Evolutionary conservation across 2,329 filamentous ascomycete genomes (phyloP).

Genomic region (Madurella mycetomatis): DNA sequence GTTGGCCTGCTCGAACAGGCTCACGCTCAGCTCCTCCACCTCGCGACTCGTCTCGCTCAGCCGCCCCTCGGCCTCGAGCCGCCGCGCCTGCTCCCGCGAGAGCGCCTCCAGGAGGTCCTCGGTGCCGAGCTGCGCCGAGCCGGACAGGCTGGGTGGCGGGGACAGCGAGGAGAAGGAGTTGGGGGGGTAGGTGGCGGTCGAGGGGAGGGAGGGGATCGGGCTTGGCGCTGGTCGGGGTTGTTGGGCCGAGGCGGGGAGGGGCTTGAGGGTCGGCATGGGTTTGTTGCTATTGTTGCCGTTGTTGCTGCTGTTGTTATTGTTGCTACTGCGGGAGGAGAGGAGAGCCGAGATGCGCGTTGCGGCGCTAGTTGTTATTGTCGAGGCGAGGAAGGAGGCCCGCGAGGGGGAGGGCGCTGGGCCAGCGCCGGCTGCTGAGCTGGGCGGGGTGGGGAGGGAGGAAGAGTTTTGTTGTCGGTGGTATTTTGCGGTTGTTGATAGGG

Average conservation of each 20-base stretch:
- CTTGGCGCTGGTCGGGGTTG: constrained; percentile 7
- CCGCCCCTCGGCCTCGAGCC: constrained; percentile 64
- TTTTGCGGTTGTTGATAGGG: constrained; percentile 1
- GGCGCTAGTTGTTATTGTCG: constrained; percentile 32
- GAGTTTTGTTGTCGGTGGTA: constrained; percentile 12
- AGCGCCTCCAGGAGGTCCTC: constrained; percentile 60
- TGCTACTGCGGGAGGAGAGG: constrained; percentile 36
- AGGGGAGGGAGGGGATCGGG: constrained; percentile 19
- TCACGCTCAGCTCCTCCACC: constrained; percentile 72
- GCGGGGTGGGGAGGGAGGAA: constrained; percentile 24
- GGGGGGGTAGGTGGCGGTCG: constrained; percentile 16
- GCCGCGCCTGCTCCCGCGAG: constrained; percentile 60
- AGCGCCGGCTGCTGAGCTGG: constrained; percentile 23
- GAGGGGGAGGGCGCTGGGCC: constrained; percentile 30
- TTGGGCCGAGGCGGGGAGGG: neutral
- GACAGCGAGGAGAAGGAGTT: constrained; percentile 10
- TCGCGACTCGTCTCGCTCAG: constrained; percentile 64
- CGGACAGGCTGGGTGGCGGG: constrained; percentile 13
- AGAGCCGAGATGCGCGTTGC: constrained; percentile 43
- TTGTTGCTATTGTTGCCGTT: constrained; percentile 19
- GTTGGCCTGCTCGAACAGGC: constrained; percentile 77
- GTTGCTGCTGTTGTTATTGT: constrained; percentile 21
- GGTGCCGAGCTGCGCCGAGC: constrained; percentile 24
- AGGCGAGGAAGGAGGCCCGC: constrained; percentile 43
- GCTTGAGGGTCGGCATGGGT: constrained; percentile 39